Evolutionary conservation across 2,329 filamentous ascomycete genomes (phyloP), one percentile per base, ranked within the genome.

Genomic region (Cordyceps fumosorosea): DNA sequence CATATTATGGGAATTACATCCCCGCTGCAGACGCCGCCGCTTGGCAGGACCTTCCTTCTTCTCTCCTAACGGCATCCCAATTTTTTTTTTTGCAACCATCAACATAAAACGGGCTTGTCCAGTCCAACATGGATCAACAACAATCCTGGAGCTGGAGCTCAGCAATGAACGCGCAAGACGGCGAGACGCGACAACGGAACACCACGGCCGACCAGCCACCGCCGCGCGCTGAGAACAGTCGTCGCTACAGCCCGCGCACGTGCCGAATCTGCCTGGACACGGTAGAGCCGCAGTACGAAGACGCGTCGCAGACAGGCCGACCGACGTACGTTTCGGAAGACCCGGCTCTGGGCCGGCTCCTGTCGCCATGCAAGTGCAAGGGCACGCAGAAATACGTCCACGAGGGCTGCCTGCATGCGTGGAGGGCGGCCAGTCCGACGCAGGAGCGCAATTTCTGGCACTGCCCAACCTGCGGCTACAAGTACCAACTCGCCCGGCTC

Each of bases 381-480:
- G 95, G 95, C 58, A 91, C 90, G 45, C 90, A 93, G 68, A 90
- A 90, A 77, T 97, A 96, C 75, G 92, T 98, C 26, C 95, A 99
- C 74, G 91, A 97, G 74, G 89, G 87, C 34, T 99, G 95, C 71
- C 80, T 99, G 55, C 85, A 89, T 69, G 81, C 84, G 12, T 98
- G 93, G 91, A 85, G 95, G 67, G 82, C 88, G 65, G 83, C 90
- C 50, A 86, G 91, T 70, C 89, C 90, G 0, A 70, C 75, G 32
- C 75, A 75, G 70, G 81, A 78, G 37, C 83, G 89, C 62, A 91
- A 93, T 68, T 96, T 87, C 72, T 96, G 89, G 85, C 84, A 90
- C 69, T 98, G 93, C 70, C 90, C 90, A 22, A 96, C 91, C 0
- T 98, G 93, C 75, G 82, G 86, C 40, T 97, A 95, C 75, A 81